Conservation (phyloP, 2,329 filamentous ascomycete genomes). For the Incumbomyces lentus region DNA sequence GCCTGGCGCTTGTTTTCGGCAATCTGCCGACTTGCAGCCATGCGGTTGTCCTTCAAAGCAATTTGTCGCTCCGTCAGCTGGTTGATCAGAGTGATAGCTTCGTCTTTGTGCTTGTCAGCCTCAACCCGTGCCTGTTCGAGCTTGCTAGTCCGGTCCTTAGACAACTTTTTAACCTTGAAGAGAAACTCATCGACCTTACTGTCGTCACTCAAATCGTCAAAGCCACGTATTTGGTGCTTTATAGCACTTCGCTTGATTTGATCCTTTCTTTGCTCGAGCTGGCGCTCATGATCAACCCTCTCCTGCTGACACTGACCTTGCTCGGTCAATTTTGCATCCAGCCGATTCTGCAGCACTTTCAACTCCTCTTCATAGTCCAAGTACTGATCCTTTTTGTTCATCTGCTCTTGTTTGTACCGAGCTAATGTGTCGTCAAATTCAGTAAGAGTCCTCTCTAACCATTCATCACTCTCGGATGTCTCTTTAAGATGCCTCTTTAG, state of each 20-base stretch:
- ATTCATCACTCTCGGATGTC: slow-evolving; percentile 66
- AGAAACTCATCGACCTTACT: slow-evolving; percentile 65
- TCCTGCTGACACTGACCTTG: slow-evolving; percentile 71
- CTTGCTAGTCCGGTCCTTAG: slow-evolving; percentile 66
- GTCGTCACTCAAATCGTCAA: slow-evolving; percentile 68
- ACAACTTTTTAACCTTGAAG: slow-evolving; percentile 62
- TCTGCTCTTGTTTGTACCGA: slow-evolving; percentile 53
- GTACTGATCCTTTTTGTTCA: slow-evolving; percentile 55
- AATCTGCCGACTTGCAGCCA: slow-evolving; percentile 63
- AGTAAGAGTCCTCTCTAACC: slow-evolving; percentile 59
- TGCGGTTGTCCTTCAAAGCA: slow-evolving; percentile 61
- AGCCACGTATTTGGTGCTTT: slow-evolving; percentile 70
- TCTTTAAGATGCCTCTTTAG: slow-evolving; percentile 64
- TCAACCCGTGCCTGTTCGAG: slow-evolving; percentile 65
- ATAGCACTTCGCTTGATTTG: slow-evolving; percentile 71
- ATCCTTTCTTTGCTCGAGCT: slow-evolving; percentile 58
- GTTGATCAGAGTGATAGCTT: slow-evolving; percentile 61
- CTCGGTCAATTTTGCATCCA: slow-evolving; percentile 35
- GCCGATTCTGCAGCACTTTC: slow-evolving; percentile 17
- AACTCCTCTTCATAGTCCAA: slow-evolving; percentile 48
- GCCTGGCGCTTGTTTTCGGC: slow-evolving; percentile 62
- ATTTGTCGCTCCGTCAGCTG: slow-evolving; percentile 65
- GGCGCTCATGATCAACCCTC: slow-evolving; percentile 74
- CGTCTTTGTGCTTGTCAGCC: slow-evolving; percentile 61
- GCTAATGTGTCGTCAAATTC: slow-evolving; percentile 68